phyloP scores from a whole-genome alignment of 352 stramenopile genomes.

The Phytophthora kernoviae region DNA sequence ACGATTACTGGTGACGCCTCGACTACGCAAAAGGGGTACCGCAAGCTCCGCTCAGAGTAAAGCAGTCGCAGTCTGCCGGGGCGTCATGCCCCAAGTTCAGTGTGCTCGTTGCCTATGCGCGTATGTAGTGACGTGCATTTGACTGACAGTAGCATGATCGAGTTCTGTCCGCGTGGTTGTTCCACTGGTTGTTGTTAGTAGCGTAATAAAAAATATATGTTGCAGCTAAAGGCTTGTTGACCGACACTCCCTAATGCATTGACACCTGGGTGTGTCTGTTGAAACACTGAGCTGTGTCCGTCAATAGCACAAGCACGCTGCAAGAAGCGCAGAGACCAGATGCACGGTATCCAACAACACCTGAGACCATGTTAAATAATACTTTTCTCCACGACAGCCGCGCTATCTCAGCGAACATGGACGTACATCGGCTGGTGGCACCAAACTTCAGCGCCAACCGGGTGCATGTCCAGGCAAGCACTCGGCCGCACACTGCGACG shows the following conservation, averaged over 20 bases:
- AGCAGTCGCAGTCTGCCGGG: neutral
- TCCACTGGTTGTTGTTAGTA: neutral
- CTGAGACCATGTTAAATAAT: conserved; percentile 34
- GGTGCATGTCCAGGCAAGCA: conserved; percentile 20
- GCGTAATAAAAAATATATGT: neutral
- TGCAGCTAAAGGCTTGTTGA: too few species aligned
- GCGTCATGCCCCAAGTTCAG: too few species aligned
- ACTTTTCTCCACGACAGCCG: conserved; percentile 5
- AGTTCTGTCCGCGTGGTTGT: neutral
- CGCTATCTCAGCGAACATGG: conserved; percentile 24
- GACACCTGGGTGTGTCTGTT: too few species aligned
- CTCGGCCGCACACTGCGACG: conserved; percentile 41
- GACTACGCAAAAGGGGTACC: conserved; percentile 2
- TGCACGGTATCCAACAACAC: neutral
- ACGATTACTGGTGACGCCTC: neutral
- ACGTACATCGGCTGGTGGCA: conserved; percentile 55
- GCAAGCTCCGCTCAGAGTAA: conserved; percentile 1
- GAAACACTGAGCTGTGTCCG: too few species aligned
- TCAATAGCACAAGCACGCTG: too few species aligned
- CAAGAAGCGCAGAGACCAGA: neutral
- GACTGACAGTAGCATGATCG: too few species aligned
- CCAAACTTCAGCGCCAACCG: conserved; percentile 38
- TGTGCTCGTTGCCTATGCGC: too few species aligned
- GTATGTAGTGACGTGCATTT: too few species aligned
- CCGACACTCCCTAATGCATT: neutral